Base-by-base conservation (phyloP, 257 asterid genomes). In the Verbascum thapsus region DNA sequence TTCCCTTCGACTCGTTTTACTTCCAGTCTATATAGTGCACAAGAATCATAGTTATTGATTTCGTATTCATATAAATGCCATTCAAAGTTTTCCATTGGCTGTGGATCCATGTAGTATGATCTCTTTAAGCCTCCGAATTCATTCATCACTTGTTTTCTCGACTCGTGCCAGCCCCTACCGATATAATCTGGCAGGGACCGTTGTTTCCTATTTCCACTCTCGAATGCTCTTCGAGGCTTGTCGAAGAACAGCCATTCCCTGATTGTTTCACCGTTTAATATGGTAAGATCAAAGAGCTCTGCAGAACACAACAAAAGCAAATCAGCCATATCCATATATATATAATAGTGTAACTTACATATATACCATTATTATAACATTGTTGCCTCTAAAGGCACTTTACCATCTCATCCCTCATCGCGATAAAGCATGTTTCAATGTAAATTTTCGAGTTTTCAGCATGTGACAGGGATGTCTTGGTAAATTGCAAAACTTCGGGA, bases 111-210 rank as follows among this genome's bases (percentile, higher is more conserved):
- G 70, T 94, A 94, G 71, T 94, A 94, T 26, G 99, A 92, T 83
- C 99, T 83, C 80, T 89, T 92, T 79, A 87, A 63, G 57, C 99
- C 99, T 71, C 95, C 90, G 34, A 70, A 81, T 66, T 94, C 96
- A 63, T 80, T 82, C 87, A 88, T 76, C 74, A 86, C 83, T 76
- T 90, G 95, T 59, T 90, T 94, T 84, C 98, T 85, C 10, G 97
- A 94, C 78, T 92, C 99, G 23, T 92, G 99, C 99, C 99, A 92
- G 39, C 99, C 99, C 70, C 99, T 86, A 11, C 99, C 99, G 20
- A 68, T 82, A 59, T 92, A 85, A 82, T 92, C 99, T 19, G 99
- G 99, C 69, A 92, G 83, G 1, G 97, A 90, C 26, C 99, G 76
- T 72, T 92, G 96, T 85, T 94, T 94, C 76, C 96, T 84, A 66